phyloP scores from a whole-genome alignment of 768 basidiomycete genomes.

The Termitomyces eurrhizus region DNA sequence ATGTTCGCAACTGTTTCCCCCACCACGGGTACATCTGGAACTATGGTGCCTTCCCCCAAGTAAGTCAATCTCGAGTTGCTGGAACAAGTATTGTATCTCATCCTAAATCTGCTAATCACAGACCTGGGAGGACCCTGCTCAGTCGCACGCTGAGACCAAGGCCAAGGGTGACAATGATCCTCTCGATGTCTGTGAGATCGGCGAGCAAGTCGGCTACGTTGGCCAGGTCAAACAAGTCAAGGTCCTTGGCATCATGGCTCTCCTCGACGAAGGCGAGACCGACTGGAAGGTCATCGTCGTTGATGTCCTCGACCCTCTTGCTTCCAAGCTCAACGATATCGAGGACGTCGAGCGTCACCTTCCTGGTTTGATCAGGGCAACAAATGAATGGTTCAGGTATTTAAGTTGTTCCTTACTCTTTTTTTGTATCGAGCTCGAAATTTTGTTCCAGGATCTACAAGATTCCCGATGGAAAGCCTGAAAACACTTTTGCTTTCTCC shows the following conservation, averaged over 20 bases:
- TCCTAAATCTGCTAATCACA: constrained; percentile 26
- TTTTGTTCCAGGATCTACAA: constrained; percentile 74
- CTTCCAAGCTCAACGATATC: constrained; percentile 95
- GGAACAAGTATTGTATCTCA: constrained; percentile 1
- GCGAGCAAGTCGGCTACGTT: constrained; percentile 94
- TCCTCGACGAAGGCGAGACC: constrained; percentile 98
- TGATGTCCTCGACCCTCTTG: constrained; percentile 93
- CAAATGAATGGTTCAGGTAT: constrained; percentile 98
- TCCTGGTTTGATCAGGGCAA: constrained; percentile 93
- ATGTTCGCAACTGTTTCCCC: constrained; percentile 99
- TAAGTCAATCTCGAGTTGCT: constrained; percentile 24
- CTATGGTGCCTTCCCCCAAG: constrained; percentile 99
- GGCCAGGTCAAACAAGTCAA: constrained; percentile 99
- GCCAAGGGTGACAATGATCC: constrained; percentile 99
- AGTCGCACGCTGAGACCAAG: constrained; percentile 92
- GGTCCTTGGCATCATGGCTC: constrained; percentile 99
- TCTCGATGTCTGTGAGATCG: constrained; percentile 99
- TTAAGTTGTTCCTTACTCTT: constrained; percentile 11
- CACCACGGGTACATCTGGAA: constrained; percentile 99
- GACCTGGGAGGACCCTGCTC: constrained; percentile 97
- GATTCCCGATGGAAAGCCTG: constrained; percentile 93
- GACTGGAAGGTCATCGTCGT: constrained; percentile 99
- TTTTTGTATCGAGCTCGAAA: neutral
- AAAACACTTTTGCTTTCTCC: constrained; percentile 98
- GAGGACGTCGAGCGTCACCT: constrained; percentile 99